Conservation (phyloP, 768 basidiomycete species). For the Trametes meyenii region DNA sequence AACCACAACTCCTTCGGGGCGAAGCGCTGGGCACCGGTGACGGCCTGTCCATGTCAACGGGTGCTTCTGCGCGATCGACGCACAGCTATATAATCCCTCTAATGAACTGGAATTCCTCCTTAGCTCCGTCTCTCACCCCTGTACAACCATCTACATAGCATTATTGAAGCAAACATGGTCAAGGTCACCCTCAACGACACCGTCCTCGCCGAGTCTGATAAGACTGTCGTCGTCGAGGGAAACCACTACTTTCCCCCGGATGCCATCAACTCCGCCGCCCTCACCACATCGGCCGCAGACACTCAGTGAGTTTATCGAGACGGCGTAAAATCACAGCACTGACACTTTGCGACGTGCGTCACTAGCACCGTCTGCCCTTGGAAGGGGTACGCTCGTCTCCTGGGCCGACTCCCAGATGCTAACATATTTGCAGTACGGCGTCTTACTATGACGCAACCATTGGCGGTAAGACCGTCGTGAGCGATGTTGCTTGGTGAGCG, state of each 20-base stretch:
- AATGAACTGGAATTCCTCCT: not conserved
- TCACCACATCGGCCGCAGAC: conserved; percentile 46
- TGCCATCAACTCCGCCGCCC: conserved; percentile 46
- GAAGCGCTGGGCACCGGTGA: no score
- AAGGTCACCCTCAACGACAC: conserved; percentile 54
- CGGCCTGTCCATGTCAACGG: not conserved
- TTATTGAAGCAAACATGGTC: conserved; percentile 36
- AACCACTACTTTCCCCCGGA: conserved; percentile 77
- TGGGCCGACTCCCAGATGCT: not conserved
- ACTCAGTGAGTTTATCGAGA: conserved; percentile 45
- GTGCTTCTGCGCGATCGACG: conserved; percentile 7
- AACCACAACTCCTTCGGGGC: not conserved
- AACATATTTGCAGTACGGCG: conserved; percentile 47
- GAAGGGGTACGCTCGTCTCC: conserved; percentile 60
- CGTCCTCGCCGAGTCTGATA: conserved; percentile 59
- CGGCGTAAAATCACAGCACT: not conserved
- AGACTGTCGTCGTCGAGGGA: conserved; percentile 61
- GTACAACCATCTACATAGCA: not conserved
- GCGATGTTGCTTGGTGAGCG: conserved; percentile 69
- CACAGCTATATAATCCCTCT: conserved; percentile 5
- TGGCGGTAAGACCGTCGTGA: conserved; percentile 44
- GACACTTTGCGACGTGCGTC: not conserved
- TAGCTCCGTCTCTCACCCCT: not conserved
- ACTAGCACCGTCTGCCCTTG: conserved; percentile 62
- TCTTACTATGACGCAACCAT: conserved; percentile 65